phyloP scores from a whole-genome alignment of 2,329 filamentous ascomycete genomes.

The Remersonia thermophila region DNA sequence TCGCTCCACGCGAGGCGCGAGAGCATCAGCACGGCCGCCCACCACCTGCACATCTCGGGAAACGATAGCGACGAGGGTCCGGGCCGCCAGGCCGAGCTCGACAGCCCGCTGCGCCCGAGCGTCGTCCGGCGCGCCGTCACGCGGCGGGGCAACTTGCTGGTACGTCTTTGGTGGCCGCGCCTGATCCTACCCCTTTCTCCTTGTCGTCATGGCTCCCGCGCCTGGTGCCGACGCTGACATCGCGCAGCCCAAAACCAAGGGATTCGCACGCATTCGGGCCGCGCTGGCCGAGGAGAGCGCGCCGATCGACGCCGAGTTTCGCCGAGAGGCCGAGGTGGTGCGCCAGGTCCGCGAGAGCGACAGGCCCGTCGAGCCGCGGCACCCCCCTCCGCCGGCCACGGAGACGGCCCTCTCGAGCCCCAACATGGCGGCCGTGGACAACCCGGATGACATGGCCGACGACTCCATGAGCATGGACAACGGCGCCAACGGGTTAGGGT shows the following conservation, averaged over 20 bases:
- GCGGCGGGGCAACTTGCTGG: constrained; percentile 75
- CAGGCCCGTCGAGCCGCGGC: constrained; percentile 42
- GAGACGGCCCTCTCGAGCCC: constrained; percentile 58
- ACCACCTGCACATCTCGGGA: constrained; percentile 71
- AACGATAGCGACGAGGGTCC: constrained; percentile 67
- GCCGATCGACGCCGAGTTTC: constrained; percentile 77
- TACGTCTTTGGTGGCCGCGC: too few species aligned
- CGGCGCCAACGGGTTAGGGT: constrained; percentile 8
- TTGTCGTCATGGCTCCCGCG: neutral
- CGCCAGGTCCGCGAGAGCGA: constrained; percentile 90
- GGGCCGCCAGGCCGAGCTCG: constrained; percentile 34
- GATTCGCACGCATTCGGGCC: constrained; percentile 84
- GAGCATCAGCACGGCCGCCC: constrained; percentile 81
- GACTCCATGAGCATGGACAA: constrained; percentile 54
- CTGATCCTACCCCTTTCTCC: too few species aligned
- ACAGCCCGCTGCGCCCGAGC: constrained; percentile 35
- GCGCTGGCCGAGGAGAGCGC: constrained; percentile 79
- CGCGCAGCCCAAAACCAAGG: constrained; percentile 80
- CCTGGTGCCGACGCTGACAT: neutral
- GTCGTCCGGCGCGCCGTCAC: constrained; percentile 78
- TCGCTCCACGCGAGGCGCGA: constrained; percentile 54
- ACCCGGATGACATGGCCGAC: constrained; percentile 56
- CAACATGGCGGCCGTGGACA: constrained; percentile 49
- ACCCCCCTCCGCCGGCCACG: constrained; percentile 30
- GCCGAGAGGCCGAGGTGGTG: constrained; percentile 88